Evolutionary conservation across 768 basidiomycete species (phyloP).

Genomic region (Xerocomus brunneocitrinus): DNA sequence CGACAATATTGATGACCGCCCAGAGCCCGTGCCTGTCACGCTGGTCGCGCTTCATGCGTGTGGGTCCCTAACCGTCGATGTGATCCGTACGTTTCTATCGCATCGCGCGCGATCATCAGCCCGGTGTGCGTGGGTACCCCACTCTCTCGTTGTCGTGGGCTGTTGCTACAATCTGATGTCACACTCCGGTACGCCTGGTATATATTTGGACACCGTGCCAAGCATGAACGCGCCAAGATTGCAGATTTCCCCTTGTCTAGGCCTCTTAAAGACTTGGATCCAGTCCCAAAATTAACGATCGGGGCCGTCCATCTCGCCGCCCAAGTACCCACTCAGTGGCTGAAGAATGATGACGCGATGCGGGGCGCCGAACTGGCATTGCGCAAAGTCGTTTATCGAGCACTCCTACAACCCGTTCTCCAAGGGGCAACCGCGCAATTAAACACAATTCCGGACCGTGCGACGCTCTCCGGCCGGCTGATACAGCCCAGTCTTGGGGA

Average conservation of each 20-base stretch:
- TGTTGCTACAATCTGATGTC: conserved; percentile 77
- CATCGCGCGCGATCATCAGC: conserved; percentile 14
- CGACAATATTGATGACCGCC: not conserved
- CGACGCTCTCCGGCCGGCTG: conserved; percentile 1
- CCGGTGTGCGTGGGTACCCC: conserved; percentile 42
- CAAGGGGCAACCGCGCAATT: conserved; percentile 3
- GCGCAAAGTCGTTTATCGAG: conserved; percentile 70
- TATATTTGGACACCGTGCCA: not conserved
- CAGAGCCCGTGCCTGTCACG: conserved; percentile 40
- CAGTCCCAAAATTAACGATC: conserved; percentile 27
- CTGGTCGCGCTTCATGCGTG: conserved; percentile 73
- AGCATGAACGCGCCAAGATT: conserved; percentile 2
- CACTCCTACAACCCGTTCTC: conserved; percentile 44
- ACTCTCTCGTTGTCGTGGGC: conserved; percentile 59
- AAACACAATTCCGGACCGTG: not conserved
- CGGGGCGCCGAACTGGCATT: conserved; percentile 46
- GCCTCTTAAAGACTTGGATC: conserved; percentile 15
- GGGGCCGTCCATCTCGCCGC: conserved; percentile 63
- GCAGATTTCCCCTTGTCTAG: conserved; percentile 56
- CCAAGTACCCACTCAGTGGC: conserved; percentile 65
- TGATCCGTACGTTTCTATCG: conserved; percentile 50
- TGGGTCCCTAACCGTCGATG: conserved; percentile 65
- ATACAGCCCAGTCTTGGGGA: conserved; percentile 33
- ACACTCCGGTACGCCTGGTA: conserved; percentile 36
- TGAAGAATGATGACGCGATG: conserved; percentile 30